Conservation (phyloP, 129 eudicot species). For the Daucus carota region DNA sequence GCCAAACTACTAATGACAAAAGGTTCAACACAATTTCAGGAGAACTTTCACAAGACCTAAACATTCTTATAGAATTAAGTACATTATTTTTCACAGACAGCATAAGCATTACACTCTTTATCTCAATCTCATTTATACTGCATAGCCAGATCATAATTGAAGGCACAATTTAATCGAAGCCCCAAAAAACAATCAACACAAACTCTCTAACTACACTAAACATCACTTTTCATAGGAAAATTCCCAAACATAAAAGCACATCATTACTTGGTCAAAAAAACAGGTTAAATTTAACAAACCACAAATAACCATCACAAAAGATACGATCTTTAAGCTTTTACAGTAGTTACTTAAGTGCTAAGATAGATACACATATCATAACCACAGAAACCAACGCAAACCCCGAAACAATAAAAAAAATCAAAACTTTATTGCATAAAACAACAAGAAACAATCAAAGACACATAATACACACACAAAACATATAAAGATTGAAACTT, state of each 20-base stretch:
- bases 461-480: neutral
- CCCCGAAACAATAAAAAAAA: constrained; percentile 8
- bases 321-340: neutral
- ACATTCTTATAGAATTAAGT: too few relatives aligned
- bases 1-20: neutral
- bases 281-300: neutral
- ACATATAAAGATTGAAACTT: constrained; percentile 10
- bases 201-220: neutral
- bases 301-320: neutral
- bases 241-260: neutral
- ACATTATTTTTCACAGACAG: neutral
- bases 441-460: neutral
- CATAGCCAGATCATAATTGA: neutral
- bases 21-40: neutral
- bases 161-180: neutral
- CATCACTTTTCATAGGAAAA: neutral
- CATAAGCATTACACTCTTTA: neutral
- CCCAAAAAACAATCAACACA: neutral
- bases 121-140: neutral
- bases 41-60: neutral
- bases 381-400: constrained; percentile 34
- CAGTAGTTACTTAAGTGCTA: neutral
- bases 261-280: neutral
- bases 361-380: constrained; percentile 2
- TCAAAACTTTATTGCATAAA: neutral